Percentiles rank a stretch among this genome's conserved stretches.
These are phyloP conservation scores for Backusella parvicylindrica DNA, from an alignment of 192 early-diverging fungal species.

Conservation along the genomic window DNA sequence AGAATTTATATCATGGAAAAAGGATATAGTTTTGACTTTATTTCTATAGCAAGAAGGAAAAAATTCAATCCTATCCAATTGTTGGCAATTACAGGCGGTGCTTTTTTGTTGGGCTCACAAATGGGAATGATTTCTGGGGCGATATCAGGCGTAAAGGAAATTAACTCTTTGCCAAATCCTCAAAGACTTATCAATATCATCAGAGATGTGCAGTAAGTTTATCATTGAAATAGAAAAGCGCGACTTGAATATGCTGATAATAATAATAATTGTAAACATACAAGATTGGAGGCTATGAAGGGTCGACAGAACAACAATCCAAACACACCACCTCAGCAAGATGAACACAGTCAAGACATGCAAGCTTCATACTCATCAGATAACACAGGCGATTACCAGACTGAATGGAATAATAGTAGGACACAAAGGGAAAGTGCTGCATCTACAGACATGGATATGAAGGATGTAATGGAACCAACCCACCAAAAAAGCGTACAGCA, in stretches of 20 bases:
- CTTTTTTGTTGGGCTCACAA: slow-evolving; percentile 34
- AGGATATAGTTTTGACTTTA: background rate
- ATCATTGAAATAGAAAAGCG: background rate
- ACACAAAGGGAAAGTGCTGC: background rate
- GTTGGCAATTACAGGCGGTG: slow-evolving; percentile 24
- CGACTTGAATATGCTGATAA: background rate
- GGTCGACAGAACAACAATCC: background rate
- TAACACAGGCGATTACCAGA: background rate
- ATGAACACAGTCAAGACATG: background rate
- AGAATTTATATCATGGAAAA: background rate
- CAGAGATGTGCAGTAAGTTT: slow-evolving; percentile 33
- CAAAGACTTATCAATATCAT: slow-evolving; percentile 28
- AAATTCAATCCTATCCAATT: slow-evolving; percentile 22
- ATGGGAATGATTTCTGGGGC: slow-evolving; percentile 34
- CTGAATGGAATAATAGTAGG: background rate
- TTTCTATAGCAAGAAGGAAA: slow-evolving; percentile 2
- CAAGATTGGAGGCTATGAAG: slow-evolving; percentile 4
- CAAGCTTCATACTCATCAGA: background rate
- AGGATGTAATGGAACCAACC: background rate
- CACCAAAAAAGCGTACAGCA: background rate
- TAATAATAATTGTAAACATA: background rate
- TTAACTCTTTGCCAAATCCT: slow-evolving; percentile 27
- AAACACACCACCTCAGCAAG: background rate
- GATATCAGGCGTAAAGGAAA: slow-evolving; percentile 20
- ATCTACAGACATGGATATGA: background rate